Percentiles rank a stretch among this genome's conserved stretches.
Conservation (phyloP, 352 stramenopile species). For the Globisporangium nodosum region DNA sequence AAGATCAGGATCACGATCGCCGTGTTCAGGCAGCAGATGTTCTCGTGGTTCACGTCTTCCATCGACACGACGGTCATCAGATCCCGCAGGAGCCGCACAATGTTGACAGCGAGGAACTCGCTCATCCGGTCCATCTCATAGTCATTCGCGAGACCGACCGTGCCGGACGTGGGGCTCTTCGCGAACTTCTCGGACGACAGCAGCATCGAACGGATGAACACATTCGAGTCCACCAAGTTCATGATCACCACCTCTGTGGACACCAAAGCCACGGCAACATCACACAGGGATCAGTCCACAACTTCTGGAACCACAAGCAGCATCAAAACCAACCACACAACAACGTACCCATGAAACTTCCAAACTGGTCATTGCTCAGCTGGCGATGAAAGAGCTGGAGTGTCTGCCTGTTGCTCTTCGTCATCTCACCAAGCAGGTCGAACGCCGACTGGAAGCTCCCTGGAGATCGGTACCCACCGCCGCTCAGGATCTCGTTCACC, state of each 20-base stretch:
- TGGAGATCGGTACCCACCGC: constrained; percentile 75
- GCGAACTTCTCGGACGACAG: constrained; percentile 74
- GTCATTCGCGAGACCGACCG: constrained; percentile 39
- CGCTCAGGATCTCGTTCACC: constrained; percentile 84
- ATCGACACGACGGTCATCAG: constrained; percentile 94
- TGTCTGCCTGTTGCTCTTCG: constrained; percentile 90
- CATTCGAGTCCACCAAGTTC: constrained; percentile 96
- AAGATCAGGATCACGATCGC: constrained; percentile 94
- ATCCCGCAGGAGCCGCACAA: constrained; percentile 88
- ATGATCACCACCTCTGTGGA: constrained; percentile 83
- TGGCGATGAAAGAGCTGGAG: constrained; percentile 87
- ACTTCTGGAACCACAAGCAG: neutral
- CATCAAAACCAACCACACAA: neutral
- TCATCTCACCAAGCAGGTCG: constrained; percentile 94
- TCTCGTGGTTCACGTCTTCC: constrained; percentile 95
- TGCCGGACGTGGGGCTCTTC: constrained; percentile 26
- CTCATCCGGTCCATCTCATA: constrained; percentile 76
- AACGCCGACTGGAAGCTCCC: constrained; percentile 95
- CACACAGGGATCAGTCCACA: neutral
- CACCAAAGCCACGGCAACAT: constrained; percentile 6
- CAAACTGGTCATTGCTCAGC: constrained; percentile 87
- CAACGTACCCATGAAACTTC: constrained; percentile 82
- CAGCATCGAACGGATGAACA: constrained; percentile 94
- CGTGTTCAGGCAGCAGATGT: constrained; percentile 98
- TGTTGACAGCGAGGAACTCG: constrained; percentile 87